A percentile compares a stretch with the other conserved stretches of the same genome.
Conservation (phyloP, 2,329 filamentous ascomycete genomes). For the Fusarium oligoseptatum region DNA sequence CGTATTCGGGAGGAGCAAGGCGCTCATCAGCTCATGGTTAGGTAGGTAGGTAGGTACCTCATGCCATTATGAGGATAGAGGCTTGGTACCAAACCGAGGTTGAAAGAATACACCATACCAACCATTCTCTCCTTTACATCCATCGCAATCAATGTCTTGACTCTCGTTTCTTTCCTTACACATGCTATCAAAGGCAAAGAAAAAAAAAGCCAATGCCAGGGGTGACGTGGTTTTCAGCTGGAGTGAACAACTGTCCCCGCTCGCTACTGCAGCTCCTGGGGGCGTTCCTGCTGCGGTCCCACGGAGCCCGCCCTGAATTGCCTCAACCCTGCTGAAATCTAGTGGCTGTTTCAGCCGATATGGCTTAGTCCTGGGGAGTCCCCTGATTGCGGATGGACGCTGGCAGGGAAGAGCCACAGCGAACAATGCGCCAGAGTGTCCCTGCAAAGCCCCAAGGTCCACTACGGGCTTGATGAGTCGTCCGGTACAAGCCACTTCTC, state of each 20-base stretch:
- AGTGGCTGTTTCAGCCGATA: slow-evolving; percentile 44
- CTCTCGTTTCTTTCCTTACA: not conserved
- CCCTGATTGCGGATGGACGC: slow-evolving; percentile 36
- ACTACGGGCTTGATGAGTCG: not conserved
- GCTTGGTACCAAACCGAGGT: not conserved
- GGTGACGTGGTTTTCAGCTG: slow-evolving; percentile 43
- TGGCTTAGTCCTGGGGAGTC: slow-evolving; percentile 24
- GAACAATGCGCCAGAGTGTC: slow-evolving; percentile 37
- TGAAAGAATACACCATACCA: not conserved
- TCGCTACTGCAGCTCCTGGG: slow-evolving; percentile 15
- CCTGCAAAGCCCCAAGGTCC: slow-evolving; percentile 4
- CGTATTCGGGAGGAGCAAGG: not conserved
- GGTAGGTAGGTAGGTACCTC: not conserved
- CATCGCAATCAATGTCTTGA: not conserved
- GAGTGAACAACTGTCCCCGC: slow-evolving; percentile 24
- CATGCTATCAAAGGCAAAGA: not conserved
- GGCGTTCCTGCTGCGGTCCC: not conserved
- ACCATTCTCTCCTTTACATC: not conserved
- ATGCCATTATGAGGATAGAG: not conserved
- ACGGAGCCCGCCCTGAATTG: slow-evolving; percentile 1
- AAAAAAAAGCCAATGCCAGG: slow-evolving; percentile 19
- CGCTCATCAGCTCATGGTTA: not conserved
- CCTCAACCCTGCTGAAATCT: slow-evolving; percentile 23
- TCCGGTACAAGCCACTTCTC: slow-evolving; percentile 26
- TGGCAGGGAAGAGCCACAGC: slow-evolving; percentile 39